Evolutionary conservation across 2,329 filamentous ascomycete species (phyloP).

Genomic region (Raffaelea deltoideospora): DNA sequence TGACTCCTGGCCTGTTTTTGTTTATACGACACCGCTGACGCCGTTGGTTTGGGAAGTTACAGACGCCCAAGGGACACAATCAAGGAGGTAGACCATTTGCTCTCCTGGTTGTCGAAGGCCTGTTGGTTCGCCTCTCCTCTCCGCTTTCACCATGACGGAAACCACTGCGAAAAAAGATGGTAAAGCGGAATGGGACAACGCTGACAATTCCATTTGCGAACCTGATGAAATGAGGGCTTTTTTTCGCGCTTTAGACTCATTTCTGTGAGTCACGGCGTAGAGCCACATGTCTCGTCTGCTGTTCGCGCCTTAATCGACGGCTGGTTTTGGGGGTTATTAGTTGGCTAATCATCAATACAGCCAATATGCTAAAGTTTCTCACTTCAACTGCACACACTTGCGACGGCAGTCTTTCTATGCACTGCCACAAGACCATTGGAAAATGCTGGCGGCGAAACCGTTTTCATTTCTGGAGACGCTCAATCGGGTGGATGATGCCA

Average conservation of each 20-base stretch:
- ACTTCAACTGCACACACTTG: conserved; percentile 82
- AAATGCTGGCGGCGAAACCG: conserved; percentile 63
- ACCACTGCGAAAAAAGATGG: no score
- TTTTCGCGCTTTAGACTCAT: conserved; percentile 74
- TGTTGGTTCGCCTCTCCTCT: no score
- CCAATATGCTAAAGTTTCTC: conserved; percentile 71
- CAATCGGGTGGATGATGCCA: conserved; percentile 67
- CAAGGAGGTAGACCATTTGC: no score
- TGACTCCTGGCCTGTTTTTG: no score
- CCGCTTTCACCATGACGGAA: no score
- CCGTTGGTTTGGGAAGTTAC: no score
- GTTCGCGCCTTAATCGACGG: no score
- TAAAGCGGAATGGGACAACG: conserved; percentile 7
- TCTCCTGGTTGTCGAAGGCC: no score
- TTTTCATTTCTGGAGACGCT: conserved; percentile 74
- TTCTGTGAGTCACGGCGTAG: conserved; percentile 47
- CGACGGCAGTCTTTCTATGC: conserved; percentile 89
- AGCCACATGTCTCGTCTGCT: background rate
- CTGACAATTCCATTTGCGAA: conserved; percentile 27
- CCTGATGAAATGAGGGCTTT: conserved; percentile 70
- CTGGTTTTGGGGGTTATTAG: background rate
- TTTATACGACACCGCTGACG: no score
- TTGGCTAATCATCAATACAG: conserved; percentile 29
- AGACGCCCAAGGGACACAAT: no score
- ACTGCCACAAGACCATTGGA: conserved; percentile 69